Evolutionary conservation across 2,329 filamentous ascomycete species (phyloP), one percentile per base, ranked within the genome.

Genomic region (Cadophora luteo-olivacea): DNA sequence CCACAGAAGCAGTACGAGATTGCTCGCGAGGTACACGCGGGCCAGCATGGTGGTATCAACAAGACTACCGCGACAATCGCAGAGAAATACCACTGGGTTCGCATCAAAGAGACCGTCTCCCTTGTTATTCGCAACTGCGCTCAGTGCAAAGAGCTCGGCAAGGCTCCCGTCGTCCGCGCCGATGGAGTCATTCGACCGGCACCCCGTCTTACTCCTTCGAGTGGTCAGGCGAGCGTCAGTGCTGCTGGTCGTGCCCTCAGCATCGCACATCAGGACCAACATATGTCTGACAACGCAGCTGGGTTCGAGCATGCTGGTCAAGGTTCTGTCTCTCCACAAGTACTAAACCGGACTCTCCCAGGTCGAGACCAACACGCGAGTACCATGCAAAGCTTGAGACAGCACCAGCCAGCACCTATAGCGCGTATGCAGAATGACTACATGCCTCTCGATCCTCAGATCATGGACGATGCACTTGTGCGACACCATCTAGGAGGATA

Each of bases 71-170:
- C 95, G 24, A 91, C 90, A 24, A 97, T 99, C 76, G 93, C 95
- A 12, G 93, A 97, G 78, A 92, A 91, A 77, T 97, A 95, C 78
- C 96, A 98, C 81, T 99, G 96, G 96, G 94, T 97, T 60, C 89
- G 95, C 70, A 98, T 98, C 82, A 99, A 98, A 80, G 94, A 97
- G 81, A 98, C 95, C 0, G 96, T 97, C 70, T 96, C 92, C 78
- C 90, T 95, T 78, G 94, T 97, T 75, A 97, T 98, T 80, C 91
- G 92, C 75, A 95, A 96, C 76, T 99, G 96, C 80, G 82, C 87
- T 8, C 91, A 97, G 78, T 98, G 95, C 82, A 97, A 95, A 81
- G 93, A 97, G 75, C 83, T 87, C 48, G 86, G 88, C 70, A 92
- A 92, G 78, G 82, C 85, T 38, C 82, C 85, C 45, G 66, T 71